A percentile compares a stretch with the other conserved stretches of the same genome.
Conservation (phyloP, 345 rosid species). For the Raphanus raphanistrum region DNA sequence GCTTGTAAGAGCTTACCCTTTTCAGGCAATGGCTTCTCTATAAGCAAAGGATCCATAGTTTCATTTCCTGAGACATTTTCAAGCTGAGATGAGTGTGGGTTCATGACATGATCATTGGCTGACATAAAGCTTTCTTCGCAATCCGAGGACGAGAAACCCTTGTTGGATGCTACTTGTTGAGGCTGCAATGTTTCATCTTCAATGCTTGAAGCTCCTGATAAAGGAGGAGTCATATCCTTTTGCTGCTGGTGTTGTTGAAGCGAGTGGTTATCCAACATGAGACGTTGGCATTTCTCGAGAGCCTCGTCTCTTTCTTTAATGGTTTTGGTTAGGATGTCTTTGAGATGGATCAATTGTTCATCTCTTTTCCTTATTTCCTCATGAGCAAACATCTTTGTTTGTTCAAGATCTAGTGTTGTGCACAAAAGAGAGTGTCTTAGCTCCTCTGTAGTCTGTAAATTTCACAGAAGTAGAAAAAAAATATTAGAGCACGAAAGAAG, state of each 20-base stretch:
- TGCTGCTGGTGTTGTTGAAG: constrained; percentile 44
- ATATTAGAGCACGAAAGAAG: not conserved
- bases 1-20: constrained; percentile 97
- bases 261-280: constrained; percentile 51
- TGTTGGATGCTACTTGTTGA: constrained; percentile 58
- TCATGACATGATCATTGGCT: constrained; percentile 51
- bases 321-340: constrained; percentile 54
- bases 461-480: not conserved
- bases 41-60: constrained; percentile 34
- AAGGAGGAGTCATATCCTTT: constrained; percentile 50
- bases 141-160: constrained; percentile 81
- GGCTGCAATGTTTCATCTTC: constrained; percentile 57
- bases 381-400: constrained; percentile 62
- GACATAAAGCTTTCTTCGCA: constrained; percentile 92
- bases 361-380: constrained; percentile 84
- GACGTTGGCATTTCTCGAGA: constrained; percentile 60
- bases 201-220: constrained; percentile 82
- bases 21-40: constrained; percentile 82
- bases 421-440: constrained; percentile 63
- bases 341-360: constrained; percentile 61
- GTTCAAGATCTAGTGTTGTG: constrained; percentile 78
- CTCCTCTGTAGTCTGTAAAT: constrained; percentile 74
- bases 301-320: constrained; percentile 78
- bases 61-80: constrained; percentile 33
- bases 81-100: constrained; percentile 32